Base-by-base conservation (phyloP, 2,329 filamentous ascomycete species). In the Xylariaceae sp. region DNA sequence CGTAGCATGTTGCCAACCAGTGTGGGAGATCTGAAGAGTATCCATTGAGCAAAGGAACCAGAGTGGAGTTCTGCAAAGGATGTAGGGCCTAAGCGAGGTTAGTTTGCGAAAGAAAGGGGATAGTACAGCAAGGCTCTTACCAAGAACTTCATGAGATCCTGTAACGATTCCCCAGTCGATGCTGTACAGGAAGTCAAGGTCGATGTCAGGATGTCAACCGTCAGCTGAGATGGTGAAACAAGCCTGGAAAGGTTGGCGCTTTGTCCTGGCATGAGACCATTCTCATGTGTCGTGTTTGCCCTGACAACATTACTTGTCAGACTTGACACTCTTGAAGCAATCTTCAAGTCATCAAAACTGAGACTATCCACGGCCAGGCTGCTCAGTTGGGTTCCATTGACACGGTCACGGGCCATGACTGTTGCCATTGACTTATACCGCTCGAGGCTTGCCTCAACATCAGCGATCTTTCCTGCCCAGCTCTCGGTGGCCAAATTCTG, bases 71-170 rank as follows among this genome's bases (percentile, higher is more conserved):
- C 62, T 83, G 80, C 15, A 87, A 71, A 10, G 84, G 79, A 64
- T 88, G 82, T 7, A 87, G 70, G 2, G 84, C 80, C 76, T 86
- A 74, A 42, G 11, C 9, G 68, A 2, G 80, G 78, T 76, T 84
- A 74, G 53, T 60, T 49, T 59, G 70, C 51, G 61, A 63, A 55
- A 62, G 57, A 3, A 62, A 51, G 37, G 13, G 34, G 18, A 53
- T 1, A 15, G 55, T 66, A 62, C 61, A 67, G 62, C 61, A 42
- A 59, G 67, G 23, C 59, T 74, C 77, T 74, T 66, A 80, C 78
- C 74, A 81, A 76, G 64, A 76, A 73, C 60, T 74, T 71, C 62
- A 68, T 69, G 60, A 78, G 72, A 58, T 66, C 68, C 18, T 64
- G 53, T 2, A 65, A 66, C n/a, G 64, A 62, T 1, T 60, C 57